Base-by-base conservation (phyloP, 805 yeast genomes). In the Saturnispora quitensis region DNA sequence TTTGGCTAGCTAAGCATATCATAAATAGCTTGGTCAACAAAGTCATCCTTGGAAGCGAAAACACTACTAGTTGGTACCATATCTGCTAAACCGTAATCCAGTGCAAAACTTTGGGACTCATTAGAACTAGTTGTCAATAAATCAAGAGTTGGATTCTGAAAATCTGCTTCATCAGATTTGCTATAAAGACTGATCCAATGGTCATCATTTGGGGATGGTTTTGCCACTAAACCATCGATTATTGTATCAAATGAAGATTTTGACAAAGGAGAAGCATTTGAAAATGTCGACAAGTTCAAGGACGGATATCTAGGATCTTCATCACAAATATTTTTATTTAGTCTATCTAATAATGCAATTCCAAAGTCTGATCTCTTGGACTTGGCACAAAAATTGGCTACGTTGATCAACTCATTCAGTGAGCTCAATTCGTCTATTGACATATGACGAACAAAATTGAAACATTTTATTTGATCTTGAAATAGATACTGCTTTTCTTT, bases 171-270 rank as follows among this genome's bases (percentile, higher is more conserved):
- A 35, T 24, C 44, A 40, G 25, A n/a, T 31, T 35, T 49, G 36
- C 27, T 44, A 24, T 44, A 44, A 40, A 56, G 43, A 6, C 60
- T 61, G 20, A 53, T 48, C 68, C 68, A 64, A 48, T 62, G 62
- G 12, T 50, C 45, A 28, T 50, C 52, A 28, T 43, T 38, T 8
- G 47, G 47, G 6, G 47, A 17, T 18, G 36, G 31, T 5, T 35
- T 43, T 7, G 13, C 17, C 8, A 40, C 28, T 38, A 42, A 10
- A 22, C 36, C 43, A 43, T 43, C 33, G 10, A 17, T 45, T 5
- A 43, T 17, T 15, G 43, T n/a, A 9, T 45, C 47, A n/a, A 45
- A 40, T 17, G 51, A 7, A 18, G 36, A 25, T 5, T 17, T n/a
- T 18, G n/a, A 15, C 13, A 35, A 13, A 9, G 25, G 47, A 20